Percentiles rank a stretch among this genome's conserved stretches.
Conservation (phyloP, 352 stramenopile species). For the Phytophthora chlamydospora region DNA sequence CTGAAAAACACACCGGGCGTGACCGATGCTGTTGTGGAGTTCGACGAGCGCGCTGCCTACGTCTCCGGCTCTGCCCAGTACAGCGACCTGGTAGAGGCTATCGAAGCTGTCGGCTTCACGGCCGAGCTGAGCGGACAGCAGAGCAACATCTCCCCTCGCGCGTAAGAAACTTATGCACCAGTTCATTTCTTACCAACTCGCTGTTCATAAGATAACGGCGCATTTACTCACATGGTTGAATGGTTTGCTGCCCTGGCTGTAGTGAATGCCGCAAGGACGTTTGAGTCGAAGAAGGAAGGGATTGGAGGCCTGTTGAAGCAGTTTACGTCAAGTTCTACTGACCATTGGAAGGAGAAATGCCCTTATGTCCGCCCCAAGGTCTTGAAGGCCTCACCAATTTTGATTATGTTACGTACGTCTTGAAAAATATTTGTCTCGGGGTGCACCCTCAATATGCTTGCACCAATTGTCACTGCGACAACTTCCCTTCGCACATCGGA, state of each 20-base stretch:
- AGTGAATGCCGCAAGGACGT: slow-evolving; percentile 51
- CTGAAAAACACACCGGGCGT: slow-evolving; percentile 72
- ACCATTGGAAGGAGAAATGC: background rate
- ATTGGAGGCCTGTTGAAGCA: slow-evolving; percentile 7
- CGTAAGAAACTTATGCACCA: slow-evolving; percentile 52
- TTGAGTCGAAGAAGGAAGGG: slow-evolving; percentile 18
- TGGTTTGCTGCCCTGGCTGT: slow-evolving; percentile 26
- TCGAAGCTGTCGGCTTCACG: slow-evolving; percentile 76
- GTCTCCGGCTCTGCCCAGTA: slow-evolving; percentile 64
- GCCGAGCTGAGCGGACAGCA: slow-evolving; percentile 45
- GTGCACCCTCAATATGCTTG: slow-evolving; percentile 5
- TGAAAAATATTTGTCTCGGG: slow-evolving; percentile 10
- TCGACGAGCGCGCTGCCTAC: slow-evolving; percentile 77
- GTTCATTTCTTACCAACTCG: slow-evolving; percentile 19
- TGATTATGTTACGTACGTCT: slow-evolving; percentile 20
- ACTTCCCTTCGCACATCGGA: slow-evolving; percentile 3
- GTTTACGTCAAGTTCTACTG: slow-evolving; percentile 24
- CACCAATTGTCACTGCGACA: slow-evolving; percentile 25
- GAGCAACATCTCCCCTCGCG: slow-evolving; percentile 43
- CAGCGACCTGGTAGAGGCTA: slow-evolving; percentile 57
- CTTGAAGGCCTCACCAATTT: slow-evolving; percentile 14
- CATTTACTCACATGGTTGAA: slow-evolving; percentile 33
- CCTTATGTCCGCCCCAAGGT: background rate
- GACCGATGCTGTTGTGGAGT: slow-evolving; percentile 75
- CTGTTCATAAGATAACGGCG: slow-evolving; percentile 37